Conservation (phyloP, 2,329 filamentous ascomycete genomes). For the Neonectria punicea region DNA sequence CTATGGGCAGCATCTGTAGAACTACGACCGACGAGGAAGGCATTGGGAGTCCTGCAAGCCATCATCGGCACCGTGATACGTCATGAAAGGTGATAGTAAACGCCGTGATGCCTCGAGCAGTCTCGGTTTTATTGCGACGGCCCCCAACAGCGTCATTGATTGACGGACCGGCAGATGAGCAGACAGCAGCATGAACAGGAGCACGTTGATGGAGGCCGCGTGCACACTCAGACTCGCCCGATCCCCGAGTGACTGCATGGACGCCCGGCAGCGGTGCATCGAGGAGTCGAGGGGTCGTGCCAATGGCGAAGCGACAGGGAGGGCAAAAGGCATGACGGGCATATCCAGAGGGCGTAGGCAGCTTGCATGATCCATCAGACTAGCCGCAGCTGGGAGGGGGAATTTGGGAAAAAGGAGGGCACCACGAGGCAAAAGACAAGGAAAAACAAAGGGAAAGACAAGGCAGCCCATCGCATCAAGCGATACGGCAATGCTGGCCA, state of each 20-base stretch:
- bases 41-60: not conserved
- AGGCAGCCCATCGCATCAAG: constrained; percentile 10
- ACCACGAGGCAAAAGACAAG: not conserved
- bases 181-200: constrained; percentile 17
- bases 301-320: constrained; percentile 9
- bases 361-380: constrained; percentile 25
- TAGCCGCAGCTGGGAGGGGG: constrained; percentile 1
- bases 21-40: not conserved
- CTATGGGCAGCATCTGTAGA: not conserved
- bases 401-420: not conserved
- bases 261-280: constrained; percentile 14
- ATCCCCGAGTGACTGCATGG: constrained; percentile 22
- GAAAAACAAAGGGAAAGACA: not conserved
- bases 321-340: constrained; percentile 13
- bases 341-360: constrained; percentile 14
- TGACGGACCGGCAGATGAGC: not conserved
- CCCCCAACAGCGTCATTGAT: constrained; percentile 12
- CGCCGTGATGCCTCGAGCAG: not conserved
- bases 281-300: not conserved
- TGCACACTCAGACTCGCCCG: constrained; percentile 23
- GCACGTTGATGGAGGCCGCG: constrained; percentile 2
- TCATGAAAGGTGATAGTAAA: not conserved
- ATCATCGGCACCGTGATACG: not conserved
- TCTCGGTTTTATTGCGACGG: not conserved
- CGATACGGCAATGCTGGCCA: constrained; percentile 3